These are phyloP conservation scores for Gyromitra esculenta DNA, from an alignment of 2,329 filamentous ascomycete species.

Conservation along the genomic window DNA sequence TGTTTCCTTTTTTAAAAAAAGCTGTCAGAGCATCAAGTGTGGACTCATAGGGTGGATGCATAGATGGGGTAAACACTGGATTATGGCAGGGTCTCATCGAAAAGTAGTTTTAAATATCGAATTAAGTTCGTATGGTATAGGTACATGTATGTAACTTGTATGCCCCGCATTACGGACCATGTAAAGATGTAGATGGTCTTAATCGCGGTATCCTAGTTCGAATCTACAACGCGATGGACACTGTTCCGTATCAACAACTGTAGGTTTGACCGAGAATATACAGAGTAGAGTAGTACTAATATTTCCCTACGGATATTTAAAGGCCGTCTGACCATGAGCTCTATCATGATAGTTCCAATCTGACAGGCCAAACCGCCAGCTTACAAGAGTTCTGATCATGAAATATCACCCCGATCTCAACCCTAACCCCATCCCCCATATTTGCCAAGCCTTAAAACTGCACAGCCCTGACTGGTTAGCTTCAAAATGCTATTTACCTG, in stretches of 20 bases:
- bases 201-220: not conserved
- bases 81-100: not conserved
- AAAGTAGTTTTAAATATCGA: not conserved
- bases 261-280: not conserved
- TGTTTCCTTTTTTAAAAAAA: conserved; percentile 3
- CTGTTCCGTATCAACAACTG: not conserved
- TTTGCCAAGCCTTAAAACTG: not conserved
- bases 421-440: not conserved
- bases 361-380: too few relatives aligned
- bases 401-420: not conserved
- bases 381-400: not conserved
- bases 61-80: not conserved
- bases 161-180: not conserved
- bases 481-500: conserved; percentile 7
- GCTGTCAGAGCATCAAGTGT: not conserved
- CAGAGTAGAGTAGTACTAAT: not conserved
- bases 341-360: too few relatives aligned
- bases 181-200: not conserved
- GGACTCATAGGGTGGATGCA: not conserved
- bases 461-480: not conserved
- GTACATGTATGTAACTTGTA: not conserved
- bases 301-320: not conserved
- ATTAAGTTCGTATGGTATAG: not conserved
- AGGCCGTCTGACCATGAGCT: too few relatives aligned
- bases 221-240: too few relatives aligned